Evolutionary conservation across 2,329 filamentous ascomycete species (phyloP).

Genomic region (Salinomyces thailandicus): DNA sequence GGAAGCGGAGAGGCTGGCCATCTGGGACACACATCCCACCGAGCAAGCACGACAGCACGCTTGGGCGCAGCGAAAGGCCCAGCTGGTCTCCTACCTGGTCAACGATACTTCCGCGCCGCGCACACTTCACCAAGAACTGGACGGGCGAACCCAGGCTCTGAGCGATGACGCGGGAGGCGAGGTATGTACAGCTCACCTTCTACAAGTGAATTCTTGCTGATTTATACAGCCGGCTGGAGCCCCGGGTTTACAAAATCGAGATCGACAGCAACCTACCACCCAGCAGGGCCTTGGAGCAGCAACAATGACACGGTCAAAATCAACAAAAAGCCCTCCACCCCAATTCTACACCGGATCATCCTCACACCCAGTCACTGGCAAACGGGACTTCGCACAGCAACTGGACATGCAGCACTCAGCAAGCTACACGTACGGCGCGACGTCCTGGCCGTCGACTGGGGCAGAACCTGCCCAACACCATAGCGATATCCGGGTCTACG

Average conservation of each 20-base stretch:
- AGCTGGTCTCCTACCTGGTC: conserved; percentile 13
- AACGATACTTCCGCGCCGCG: conserved; percentile 6
- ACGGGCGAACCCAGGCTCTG: not conserved
- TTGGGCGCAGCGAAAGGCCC: conserved; percentile 23
- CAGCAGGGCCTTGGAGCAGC: conserved; percentile 6
- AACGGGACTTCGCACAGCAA: conserved; percentile 13
- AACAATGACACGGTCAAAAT: conserved; percentile 9
- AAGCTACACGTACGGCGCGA: conserved; percentile 16
- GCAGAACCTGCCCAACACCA: conserved; percentile 21
- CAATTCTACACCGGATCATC: conserved; percentile 2
- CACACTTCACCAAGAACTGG: conserved; percentile 1
- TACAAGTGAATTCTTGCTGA: not conserved
- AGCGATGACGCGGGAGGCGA: not conserved
- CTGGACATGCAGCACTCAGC: conserved; percentile 15
- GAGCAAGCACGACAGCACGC: conserved; percentile 27
- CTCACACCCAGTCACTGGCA: conserved; percentile 13
- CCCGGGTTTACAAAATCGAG: not conserved
- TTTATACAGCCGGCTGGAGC: not conserved
- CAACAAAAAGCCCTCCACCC: conserved; percentile 8
- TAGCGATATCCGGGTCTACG: conserved; percentile 15
- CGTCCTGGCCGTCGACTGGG: conserved; percentile 8
- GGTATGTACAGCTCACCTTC: not conserved
- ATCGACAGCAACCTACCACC: conserved; percentile 2
- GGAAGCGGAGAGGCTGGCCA: conserved; percentile 27
- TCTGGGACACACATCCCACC: conserved; percentile 26